Evolutionary conservation across 306 rosid species (phyloP).

Genomic region (Trichosanthes truncata): DNA sequence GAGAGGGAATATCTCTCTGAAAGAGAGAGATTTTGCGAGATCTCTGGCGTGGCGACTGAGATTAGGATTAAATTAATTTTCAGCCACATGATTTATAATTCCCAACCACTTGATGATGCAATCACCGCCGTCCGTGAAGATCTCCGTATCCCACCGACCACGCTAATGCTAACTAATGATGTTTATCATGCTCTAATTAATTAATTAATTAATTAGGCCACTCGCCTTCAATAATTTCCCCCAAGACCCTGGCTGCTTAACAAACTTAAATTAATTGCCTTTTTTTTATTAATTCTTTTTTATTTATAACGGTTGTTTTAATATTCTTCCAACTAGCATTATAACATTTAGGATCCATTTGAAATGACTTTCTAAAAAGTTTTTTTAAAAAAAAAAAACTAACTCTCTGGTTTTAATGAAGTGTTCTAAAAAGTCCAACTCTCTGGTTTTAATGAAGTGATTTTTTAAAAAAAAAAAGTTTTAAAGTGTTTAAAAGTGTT

Average conservation of each 20-base stretch:
- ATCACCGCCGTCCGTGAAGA: slow-evolving; percentile 43
- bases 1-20: background rate
- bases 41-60: background rate
- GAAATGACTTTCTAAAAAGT: no score
- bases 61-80: slow-evolving; percentile 4
- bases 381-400: no score
- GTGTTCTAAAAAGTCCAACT: no score
- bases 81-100: background rate
- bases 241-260: background rate
- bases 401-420: no score
- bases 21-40: background rate
- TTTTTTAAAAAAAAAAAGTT: no score
- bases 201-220: background rate
- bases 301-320: no score
- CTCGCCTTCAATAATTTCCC: background rate
- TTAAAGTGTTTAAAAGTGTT: no score
- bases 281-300: background rate
- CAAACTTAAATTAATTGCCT: background rate
- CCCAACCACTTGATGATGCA: background rate
- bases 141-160: slow-evolving; percentile 53
- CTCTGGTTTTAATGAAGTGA: no score
- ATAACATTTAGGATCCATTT: no score
- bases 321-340: no score
- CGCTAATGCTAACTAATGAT: background rate
- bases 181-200: background rate